phyloP scores from a whole-genome alignment of 768 basidiomycete genomes.

The Tulasnella sp. region DNA sequence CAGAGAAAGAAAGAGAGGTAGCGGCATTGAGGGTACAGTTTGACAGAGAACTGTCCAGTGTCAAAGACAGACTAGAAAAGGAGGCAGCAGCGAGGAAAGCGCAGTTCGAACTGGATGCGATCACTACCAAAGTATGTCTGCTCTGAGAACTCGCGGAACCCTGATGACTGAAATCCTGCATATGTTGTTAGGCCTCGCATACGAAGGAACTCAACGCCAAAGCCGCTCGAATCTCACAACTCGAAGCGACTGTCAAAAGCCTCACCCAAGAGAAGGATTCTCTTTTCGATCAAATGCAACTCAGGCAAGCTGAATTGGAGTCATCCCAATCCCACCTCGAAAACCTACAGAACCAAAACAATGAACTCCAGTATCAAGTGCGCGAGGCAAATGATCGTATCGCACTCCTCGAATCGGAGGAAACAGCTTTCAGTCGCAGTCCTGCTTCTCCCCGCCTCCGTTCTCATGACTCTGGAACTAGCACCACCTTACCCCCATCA shows the following conservation, averaged over 20 bases:
- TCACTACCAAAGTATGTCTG: conserved; percentile 66
- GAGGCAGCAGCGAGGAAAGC: conserved; percentile 66
- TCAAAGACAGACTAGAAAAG: conserved; percentile 73
- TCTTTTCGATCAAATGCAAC: conserved; percentile 84
- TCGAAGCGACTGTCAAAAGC: conserved; percentile 72
- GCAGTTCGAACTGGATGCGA: conserved; percentile 77
- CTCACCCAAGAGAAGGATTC: conserved; percentile 74
- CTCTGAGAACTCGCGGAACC: not conserved
- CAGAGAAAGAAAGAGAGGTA: conserved; percentile 46
- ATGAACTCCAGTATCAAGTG: conserved; percentile 85
- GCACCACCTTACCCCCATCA: conserved; percentile 42
- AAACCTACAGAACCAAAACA: conserved; percentile 71
- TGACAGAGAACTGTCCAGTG: conserved; percentile 65
- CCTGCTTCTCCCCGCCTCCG: conserved; percentile 17
- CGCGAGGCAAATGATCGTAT: conserved; percentile 77
- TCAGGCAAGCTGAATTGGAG: conserved; percentile 89
- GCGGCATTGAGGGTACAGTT: conserved; percentile 60
- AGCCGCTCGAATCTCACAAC: conserved; percentile 62
- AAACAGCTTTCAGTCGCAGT: conserved; percentile 41
- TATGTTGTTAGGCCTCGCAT: conserved; percentile 62
- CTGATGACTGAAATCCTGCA: not conserved
- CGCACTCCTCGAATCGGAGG: conserved; percentile 65
- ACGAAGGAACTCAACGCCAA: conserved; percentile 67
- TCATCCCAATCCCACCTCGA: conserved; percentile 77
- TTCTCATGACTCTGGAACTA: conserved; percentile 10